phyloP scores from a whole-genome alignment of 768 basidiomycete genomes.

The Tremella yokohamensis region DNA sequence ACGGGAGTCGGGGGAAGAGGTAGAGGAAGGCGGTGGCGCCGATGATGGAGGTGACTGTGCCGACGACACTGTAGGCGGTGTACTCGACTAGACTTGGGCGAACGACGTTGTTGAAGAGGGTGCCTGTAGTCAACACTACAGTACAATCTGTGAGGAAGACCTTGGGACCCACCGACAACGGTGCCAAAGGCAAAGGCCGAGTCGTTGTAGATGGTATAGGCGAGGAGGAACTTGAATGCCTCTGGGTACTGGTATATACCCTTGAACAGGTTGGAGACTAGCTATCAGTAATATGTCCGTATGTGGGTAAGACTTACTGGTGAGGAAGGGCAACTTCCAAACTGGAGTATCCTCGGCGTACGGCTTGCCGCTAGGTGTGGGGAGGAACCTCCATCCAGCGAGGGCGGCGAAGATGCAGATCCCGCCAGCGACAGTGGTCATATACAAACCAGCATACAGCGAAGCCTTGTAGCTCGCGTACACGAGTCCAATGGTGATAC shows the following conservation, averaged over 20 bases:
- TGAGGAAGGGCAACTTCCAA: background rate
- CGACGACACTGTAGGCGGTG: conserved; percentile 7
- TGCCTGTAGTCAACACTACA: conserved; percentile 1
- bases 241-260: conserved; percentile 13
- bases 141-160: background rate
- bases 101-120: conserved; percentile 8
- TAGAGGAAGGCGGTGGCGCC: background rate
- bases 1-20: conserved; percentile 2
- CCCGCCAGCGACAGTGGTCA: conserved; percentile 13
- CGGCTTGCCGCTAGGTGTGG: background rate
- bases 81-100: conserved; percentile 7
- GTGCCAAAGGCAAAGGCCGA: conserved; percentile 8
- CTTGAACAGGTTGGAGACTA: conserved; percentile 6
- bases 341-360: too few relatives aligned
- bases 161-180: conserved; percentile 8
- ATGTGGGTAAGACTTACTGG: background rate
- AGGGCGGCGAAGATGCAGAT: conserved; percentile 8
- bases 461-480: conserved; percentile 6
- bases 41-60: conserved; percentile 2
- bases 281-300: background rate
- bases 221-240: conserved; percentile 14
- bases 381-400: conserved; percentile 8
- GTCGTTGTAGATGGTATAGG: conserved; percentile 14
- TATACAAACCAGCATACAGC: conserved; percentile 13
- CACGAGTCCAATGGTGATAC: conserved; percentile 9